phyloP scores from a whole-genome alignment of 176 grass and related monocot genomes.

The bread wheat (Triticum aestivum) region IWGSC_CS_RefSeq_v2.1 NC_057802.1:587457106-587457605 shows the following conservation, averaged over 20 bases:
- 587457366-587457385: slow-evolving; percentile 71
- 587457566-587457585: slow-evolving; percentile 63
- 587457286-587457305: slow-evolving; percentile 18
- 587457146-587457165: slow-evolving; percentile 64
- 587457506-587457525: slow-evolving; percentile 32
- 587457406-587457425: slow-evolving; percentile 69
- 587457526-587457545: slow-evolving; percentile 39
- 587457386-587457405: slow-evolving; percentile 85
- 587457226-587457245: slow-evolving; percentile 3
- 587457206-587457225: not conserved
- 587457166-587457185: not conserved
- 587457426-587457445: slow-evolving; percentile 69
- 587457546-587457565: slow-evolving; percentile 31
- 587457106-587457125: slow-evolving; percentile 75
- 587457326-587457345: slow-evolving; percentile 16
- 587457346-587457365: slow-evolving; percentile 35
- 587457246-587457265: not conserved
- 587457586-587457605: slow-evolving; percentile 52
- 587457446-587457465: slow-evolving; percentile 98
- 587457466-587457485: slow-evolving; percentile 70
- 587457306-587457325: not conserved
- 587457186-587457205: not conserved
- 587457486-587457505: slow-evolving; percentile 46
- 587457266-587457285: not conserved
- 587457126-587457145: slow-evolving; percentile 79